A percentile compares a stretch with the other conserved stretches of the same genome.
Evolutionary conservation across 495 filamentous ascomycete genomes (phyloP).

Genomic region (Podospora australis): DNA sequence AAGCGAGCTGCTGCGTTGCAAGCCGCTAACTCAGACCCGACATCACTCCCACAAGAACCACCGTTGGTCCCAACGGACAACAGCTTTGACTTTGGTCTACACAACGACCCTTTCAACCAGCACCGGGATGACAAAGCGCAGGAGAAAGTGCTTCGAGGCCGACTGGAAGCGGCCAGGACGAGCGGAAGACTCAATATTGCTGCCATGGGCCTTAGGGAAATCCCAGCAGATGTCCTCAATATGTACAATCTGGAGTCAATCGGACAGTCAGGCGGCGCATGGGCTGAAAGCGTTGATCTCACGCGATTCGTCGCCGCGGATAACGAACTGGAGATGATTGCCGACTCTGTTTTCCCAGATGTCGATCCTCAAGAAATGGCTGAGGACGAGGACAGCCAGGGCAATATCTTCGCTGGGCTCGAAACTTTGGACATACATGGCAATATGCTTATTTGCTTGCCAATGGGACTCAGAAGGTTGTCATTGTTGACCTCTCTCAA

Average conservation of each 20-base stretch:
- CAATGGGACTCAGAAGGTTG: conserved; percentile 68
- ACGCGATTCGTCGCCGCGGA: conserved; percentile 82
- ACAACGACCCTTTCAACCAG: conserved; percentile 62
- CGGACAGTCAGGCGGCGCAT: conserved; percentile 52
- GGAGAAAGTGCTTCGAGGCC: conserved; percentile 63
- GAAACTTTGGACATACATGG: conserved; percentile 81
- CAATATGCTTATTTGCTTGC: conserved; percentile 66
- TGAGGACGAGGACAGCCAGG: conserved; percentile 56
- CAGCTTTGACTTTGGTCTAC: conserved; percentile 49
- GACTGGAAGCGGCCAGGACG: conserved; percentile 66
- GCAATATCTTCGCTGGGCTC: conserved; percentile 75
- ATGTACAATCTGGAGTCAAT: conserved; percentile 76
- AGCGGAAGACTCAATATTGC: conserved; percentile 88
- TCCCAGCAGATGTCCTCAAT: conserved; percentile 75
- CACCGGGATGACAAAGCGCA: conserved; percentile 50
- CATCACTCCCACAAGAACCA: conserved; percentile 34
- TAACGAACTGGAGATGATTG: conserved; percentile 74
- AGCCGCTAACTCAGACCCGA: conserved; percentile 25
- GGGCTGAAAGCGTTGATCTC: conserved; percentile 95
- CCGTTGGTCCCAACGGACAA: conserved; percentile 41
- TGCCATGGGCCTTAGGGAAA: conserved; percentile 69
- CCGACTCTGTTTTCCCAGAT: conserved; percentile 72
- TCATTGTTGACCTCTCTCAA: conserved; percentile 72
- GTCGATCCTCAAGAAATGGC: conserved; percentile 48
- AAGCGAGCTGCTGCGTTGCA: conserved; percentile 51